A percentile compares a stretch with the other conserved stretches of the same genome.
phyloP scores from a whole-genome alignment of 2,329 filamentous ascomycete species.

The Corinectria fuckeliana region DNA sequence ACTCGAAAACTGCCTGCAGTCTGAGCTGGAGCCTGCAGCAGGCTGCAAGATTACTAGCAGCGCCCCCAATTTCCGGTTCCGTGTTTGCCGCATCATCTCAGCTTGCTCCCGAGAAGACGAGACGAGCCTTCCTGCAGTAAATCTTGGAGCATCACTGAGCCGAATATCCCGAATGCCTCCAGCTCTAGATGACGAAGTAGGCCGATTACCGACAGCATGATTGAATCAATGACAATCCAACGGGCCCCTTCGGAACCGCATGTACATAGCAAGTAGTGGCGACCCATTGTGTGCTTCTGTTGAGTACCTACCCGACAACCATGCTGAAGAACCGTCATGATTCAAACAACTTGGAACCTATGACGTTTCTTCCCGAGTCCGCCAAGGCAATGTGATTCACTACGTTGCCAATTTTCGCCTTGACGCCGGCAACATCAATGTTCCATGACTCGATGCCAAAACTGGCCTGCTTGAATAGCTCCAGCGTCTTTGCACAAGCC shows the following conservation, averaged over 20 bases:
- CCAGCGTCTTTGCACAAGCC: slow-evolving; percentile 35
- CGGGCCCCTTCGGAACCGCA: background rate
- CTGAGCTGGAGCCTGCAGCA: background rate
- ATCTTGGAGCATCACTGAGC: background rate
- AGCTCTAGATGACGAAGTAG: background rate
- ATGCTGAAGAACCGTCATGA: slow-evolving; percentile 10
- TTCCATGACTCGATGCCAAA: slow-evolving; percentile 49
- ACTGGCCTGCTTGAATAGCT: slow-evolving; percentile 31
- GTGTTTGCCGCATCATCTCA: background rate
- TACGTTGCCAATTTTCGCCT: slow-evolving; percentile 77
- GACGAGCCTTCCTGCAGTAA: background rate
- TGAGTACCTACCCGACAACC: background rate
- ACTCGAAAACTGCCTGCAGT: too few relatives aligned
- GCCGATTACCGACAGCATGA: background rate
- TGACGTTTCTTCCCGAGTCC: slow-evolving; percentile 3
- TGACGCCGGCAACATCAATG: slow-evolving; percentile 67
- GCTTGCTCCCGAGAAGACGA: background rate
- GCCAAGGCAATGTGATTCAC: slow-evolving; percentile 59
- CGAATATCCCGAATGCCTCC: background rate
- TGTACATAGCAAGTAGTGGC: background rate
- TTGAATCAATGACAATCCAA: too few relatives aligned
- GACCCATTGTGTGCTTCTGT: background rate
- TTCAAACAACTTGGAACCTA: slow-evolving; percentile 19
- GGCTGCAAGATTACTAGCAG: background rate
- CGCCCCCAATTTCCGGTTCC: background rate